Percentiles rank a stretch among this genome's conserved stretches.
Conservation (phyloP, 2,329 filamentous ascomycete genomes). For the Exophiala viscosa region DNA sequence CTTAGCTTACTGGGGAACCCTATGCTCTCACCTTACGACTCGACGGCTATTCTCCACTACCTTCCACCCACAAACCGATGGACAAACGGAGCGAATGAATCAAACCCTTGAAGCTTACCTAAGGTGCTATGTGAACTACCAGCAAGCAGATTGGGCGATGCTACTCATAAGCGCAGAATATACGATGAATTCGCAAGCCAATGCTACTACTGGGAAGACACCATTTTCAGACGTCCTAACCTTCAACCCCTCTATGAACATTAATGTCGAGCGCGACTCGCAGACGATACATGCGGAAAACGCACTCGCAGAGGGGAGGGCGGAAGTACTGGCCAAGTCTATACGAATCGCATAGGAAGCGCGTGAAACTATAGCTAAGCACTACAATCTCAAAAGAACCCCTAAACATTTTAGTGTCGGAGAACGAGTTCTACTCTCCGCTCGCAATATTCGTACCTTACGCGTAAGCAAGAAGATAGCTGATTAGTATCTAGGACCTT, state of each 20-base stretch:
- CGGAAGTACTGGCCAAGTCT: too few species aligned
- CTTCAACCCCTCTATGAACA: too few species aligned
- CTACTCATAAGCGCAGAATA: not conserved
- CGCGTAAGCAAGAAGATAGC: too few species aligned
- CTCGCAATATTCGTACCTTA: too few species aligned
- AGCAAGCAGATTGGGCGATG: slow-evolving; percentile 3
- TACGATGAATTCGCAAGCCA: slow-evolving; percentile 23
- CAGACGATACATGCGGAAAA: too few species aligned
- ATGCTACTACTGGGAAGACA: slow-evolving; percentile 19
- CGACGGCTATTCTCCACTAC: slow-evolving; percentile 9
- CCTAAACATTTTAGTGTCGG: too few species aligned
- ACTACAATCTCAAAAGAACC: too few species aligned
- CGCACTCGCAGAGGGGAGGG: too few species aligned
- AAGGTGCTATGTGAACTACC: slow-evolving; percentile 6
- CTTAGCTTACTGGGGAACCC: slow-evolving; percentile 3
- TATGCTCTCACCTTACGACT: slow-evolving; percentile 5
- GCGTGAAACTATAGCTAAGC: too few species aligned
- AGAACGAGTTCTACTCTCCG: too few species aligned
- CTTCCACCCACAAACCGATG: slow-evolving; percentile 12
- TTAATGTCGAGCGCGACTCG: not conserved
- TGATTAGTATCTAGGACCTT: too few species aligned
- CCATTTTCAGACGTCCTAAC: not conserved
- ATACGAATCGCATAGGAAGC: too few species aligned
- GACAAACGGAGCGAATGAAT: slow-evolving; percentile 11
- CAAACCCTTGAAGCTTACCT: slow-evolving; percentile 12